Evolutionary conservation across 169 alveolate genomes (phyloP).

Genomic region (Plasmodium yoelii): DNA sequence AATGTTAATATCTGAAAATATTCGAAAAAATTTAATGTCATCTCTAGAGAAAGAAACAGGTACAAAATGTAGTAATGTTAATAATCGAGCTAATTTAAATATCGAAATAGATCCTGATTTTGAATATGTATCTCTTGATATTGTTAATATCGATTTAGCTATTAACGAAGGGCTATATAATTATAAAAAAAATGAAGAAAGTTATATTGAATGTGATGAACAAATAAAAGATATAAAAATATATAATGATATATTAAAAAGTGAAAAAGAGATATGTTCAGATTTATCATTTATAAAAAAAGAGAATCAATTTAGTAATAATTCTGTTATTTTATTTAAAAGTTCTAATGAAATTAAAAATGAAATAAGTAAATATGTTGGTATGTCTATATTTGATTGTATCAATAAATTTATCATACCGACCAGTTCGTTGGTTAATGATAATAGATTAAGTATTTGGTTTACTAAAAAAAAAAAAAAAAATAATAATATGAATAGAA

Average conservation of each 20-base stretch:
- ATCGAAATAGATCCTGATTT: conserved; percentile 14
- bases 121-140: conserved; percentile 46
- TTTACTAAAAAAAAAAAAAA: conserved; percentile 44
- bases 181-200: conserved; percentile 57
- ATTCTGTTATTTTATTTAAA: conserved; percentile 21
- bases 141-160: conserved; percentile 39
- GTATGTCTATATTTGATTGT: conserved; percentile 66
- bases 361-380: conserved; percentile 44
- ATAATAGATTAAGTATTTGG: conserved; percentile 43
- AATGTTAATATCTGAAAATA: neutral
- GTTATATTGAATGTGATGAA: conserved; percentile 35
- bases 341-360: conserved; percentile 57
- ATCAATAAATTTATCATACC: conserved; percentile 19
- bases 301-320: neutral
- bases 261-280: conserved; percentile 4
- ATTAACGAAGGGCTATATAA: conserved; percentile 46
- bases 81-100: conserved; percentile 44
- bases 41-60: neutral
- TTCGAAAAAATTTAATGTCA: neutral
- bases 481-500: neutral
- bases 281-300: neutral
- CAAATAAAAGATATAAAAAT: conserved; percentile 39
- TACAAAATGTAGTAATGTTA: conserved; percentile 4
- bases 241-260: conserved; percentile 38
- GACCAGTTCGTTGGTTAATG: conserved; percentile 37